Evolutionary conservation across 805 yeast genomes (phyloP), one percentile per base, ranked within the genome.

Genomic region (Trichomonascus vanleenenianus): DNA sequence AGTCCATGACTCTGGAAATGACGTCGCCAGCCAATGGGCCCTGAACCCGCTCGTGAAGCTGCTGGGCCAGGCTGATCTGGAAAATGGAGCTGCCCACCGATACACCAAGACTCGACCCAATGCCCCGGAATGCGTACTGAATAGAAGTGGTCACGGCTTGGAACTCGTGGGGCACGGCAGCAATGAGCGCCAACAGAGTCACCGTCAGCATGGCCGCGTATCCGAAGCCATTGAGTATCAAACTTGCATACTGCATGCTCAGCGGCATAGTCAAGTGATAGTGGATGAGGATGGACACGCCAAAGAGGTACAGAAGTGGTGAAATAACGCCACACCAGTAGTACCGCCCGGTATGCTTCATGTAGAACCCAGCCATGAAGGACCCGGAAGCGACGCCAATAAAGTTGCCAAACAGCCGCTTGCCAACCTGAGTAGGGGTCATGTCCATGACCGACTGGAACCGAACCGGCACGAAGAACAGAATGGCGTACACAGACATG

Each of bases 121-220:
- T 81, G 8, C 91, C 81, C 57, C 95, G 73, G 68, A 84, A 86
- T 0, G 89, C 88, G 61, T 89, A 88, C 58, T 86, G 95, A 47
- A 89, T 84, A 0, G 95, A 85, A 0, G 96, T 88, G 2, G 91
- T 83, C 16, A 87, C 74, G 1, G 96, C 95, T 62, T 86, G 95
- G 56, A 72, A 75, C 43, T 75, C 72, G 18, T 69, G 62, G 8
- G 83, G 80, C 2, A 83, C 93, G 1, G 93, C 76, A 0, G 93
- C 81, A 44, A 86, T 83, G 63, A 86, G 71, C 0, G 94, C 83
- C 31, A 85, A 63, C 40, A 86, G 66, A 0, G 89, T 79, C 2
- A 84, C 76, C 0, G 95, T 85, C 50, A 85, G 69, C 60, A 79
- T 71, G 2, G 76, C 66, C 1, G 94, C 77, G 53, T 81, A 78